Conservation (phyloP, 164 flowering plant species). For the Dillenia turbinata region DNA sequence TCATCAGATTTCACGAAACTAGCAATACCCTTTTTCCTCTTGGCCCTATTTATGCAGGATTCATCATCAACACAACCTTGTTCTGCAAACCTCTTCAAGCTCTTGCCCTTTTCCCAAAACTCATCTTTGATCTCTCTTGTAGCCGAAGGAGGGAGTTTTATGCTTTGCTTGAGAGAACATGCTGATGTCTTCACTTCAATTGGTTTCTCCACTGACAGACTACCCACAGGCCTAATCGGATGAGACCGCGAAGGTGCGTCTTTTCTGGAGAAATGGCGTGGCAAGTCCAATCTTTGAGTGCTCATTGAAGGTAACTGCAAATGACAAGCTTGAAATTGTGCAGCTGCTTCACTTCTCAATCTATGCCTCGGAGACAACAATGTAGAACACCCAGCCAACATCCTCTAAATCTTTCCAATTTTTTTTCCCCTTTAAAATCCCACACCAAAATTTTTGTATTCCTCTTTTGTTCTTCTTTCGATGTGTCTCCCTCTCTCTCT, state of each 20-base stretch:
- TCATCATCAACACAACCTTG: conserved; percentile 48
- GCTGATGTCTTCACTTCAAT: conserved; percentile 37
- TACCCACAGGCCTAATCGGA: conserved; percentile 53
- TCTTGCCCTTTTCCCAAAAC: conserved; percentile 65
- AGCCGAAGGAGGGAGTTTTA: conserved; percentile 53
- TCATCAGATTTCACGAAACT: conserved; percentile 18
- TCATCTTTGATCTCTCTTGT: conserved; percentile 43
- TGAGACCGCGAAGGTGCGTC: conserved; percentile 52
- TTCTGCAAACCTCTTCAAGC: conserved; percentile 70
- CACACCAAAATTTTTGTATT: conserved; percentile 18
- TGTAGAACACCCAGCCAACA: conserved; percentile 98
- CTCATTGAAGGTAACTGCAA: conserved; percentile 75
- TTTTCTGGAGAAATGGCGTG: conserved; percentile 64
- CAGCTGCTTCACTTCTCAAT: conserved; percentile 73
- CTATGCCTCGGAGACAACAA: conserved; percentile 91
- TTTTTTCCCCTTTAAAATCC: conserved; percentile 3
- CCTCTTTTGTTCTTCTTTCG: conserved; percentile 3
- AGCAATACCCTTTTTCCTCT: conserved; percentile 55
- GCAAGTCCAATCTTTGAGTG: conserved; percentile 87
- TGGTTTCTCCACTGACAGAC: conserved; percentile 51
- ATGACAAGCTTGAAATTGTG: conserved; percentile 78
- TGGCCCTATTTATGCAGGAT: conserved; percentile 39
- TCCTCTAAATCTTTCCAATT: conserved; percentile 51
- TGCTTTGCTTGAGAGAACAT: conserved; percentile 59
- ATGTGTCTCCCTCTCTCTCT: conserved; percentile 13